A percentile compares a stretch with the other conserved stretches of the same genome.
These are phyloP conservation scores for Cyathus striatus DNA, from an alignment of 768 basidiomycete species.

Conservation along the genomic window DNA sequence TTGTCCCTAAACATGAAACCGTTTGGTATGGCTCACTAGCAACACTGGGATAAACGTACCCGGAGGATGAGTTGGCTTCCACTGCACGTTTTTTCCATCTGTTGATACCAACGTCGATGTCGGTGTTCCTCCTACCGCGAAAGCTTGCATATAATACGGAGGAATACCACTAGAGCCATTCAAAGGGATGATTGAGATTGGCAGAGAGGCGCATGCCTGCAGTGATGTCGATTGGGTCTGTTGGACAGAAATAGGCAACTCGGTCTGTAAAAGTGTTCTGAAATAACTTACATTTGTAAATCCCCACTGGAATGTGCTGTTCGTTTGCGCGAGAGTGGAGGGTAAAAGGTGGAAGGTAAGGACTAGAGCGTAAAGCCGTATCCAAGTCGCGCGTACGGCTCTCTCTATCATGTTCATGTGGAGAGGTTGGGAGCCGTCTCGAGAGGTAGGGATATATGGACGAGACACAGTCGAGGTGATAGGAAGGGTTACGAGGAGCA, in stretches of 20 bases:
- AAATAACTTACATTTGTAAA: slow-evolving; percentile 21
- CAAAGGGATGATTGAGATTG: slow-evolving; percentile 19
- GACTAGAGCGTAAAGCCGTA: slow-evolving; percentile 1
- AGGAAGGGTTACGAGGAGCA: neutral
- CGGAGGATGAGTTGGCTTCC: slow-evolving; percentile 30
- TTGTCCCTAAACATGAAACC: slow-evolving; percentile 20
- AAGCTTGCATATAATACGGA: slow-evolving; percentile 39
- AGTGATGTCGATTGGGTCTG: slow-evolving; percentile 9
- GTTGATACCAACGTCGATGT: slow-evolving; percentile 29
- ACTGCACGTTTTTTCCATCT: slow-evolving; percentile 23
- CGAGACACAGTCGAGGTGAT: neutral
- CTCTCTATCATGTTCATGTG: neutral
- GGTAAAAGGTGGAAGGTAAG: neutral
- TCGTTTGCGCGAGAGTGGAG: slow-evolving; percentile 8
- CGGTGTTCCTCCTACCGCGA: slow-evolving; percentile 27
- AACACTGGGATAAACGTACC: slow-evolving; percentile 25
- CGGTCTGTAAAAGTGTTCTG: no score
- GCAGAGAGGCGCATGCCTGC: slow-evolving; percentile 19
- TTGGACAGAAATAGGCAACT: slow-evolving; percentile 4
- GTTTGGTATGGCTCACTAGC: neutral
- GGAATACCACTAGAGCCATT: slow-evolving; percentile 16
- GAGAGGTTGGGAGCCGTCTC: neutral
- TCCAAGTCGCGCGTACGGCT: neutral
- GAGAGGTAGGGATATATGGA: neutral
- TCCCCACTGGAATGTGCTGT: slow-evolving; percentile 24